Base-by-base conservation (phyloP, 1,284 basidiomycete genomes). In the Sporisorium reilianum region DNA sequence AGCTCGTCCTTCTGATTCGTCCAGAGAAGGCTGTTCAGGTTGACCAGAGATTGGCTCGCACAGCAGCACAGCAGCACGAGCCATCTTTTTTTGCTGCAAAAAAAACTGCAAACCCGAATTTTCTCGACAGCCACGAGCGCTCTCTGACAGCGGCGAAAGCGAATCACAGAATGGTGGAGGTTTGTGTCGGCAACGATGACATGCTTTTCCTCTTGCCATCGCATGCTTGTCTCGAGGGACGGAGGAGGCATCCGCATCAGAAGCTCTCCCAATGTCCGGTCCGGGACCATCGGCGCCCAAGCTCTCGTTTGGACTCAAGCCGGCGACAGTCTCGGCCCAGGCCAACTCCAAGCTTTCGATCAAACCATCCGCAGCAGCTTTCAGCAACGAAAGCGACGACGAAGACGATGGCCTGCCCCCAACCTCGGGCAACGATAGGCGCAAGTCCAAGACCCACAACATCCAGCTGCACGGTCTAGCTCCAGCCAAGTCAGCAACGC, bases 271-370 rank as follows among this genome's bases (percentile, higher is more conserved):
- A 14, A 69, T 70, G 67, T 48, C 53, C 20, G 44, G 55, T 6
- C 56, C 56, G 18, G 59, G 55, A 22, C 45, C 59, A 1, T 54
- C 61, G 8, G 9, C 58, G 3, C n/a, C 55, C 18, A 79, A 79
- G 67, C 55, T 79, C 10, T 75, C 68, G 3, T 79, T 79, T 22
- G 71, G 75, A 20, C 44, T 79, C 55, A 79, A 77, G 55, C 56
- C 67, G 16, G 46, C 52, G 10, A 23, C 52, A 6, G 16, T 36
- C 26, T 28, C 53, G 42, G 8, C 26, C 2, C 44, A 55, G 10
- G n/a, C 45, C 11, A 44, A 38, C 4, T 9, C 61, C 4, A 69
- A 56, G 44, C 61, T 49, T 12, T 41, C 23, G 23, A 30, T 49
- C 55, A 23, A 36, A 28, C 65, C 50, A 11, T 51, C 55, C 9